Evolutionary conservation across 345 rosid species (phyloP), one percentile per base, ranked within the genome.

Genomic region (Aquilaria malaccensis): DNA sequence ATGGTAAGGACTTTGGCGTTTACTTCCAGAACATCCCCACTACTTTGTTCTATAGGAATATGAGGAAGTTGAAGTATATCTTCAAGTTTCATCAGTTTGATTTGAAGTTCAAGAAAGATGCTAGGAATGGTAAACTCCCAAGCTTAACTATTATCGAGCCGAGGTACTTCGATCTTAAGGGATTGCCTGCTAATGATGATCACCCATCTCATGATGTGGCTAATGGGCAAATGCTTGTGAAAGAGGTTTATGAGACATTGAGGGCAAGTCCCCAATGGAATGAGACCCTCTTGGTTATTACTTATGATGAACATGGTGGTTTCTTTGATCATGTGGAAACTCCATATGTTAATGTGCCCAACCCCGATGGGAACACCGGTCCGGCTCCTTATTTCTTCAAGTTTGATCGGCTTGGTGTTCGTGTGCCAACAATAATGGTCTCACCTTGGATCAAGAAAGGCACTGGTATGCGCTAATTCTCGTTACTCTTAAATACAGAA

Each of bases 391-490:
- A 58, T 64, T 87, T 89, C 77, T 89, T 93, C 81, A 89, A 87
- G 78, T 93, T 93, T 33, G 96, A 93, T 59, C 81, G 97, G 72
- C 83, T 93, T 41, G 98, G 97, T 11, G 98, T 89, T 61, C 91
- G 97, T 9, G 93, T 87, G 49, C 96, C 97, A 0, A 87, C 97
- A 11, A 84, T 91, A 31, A 87, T 91, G 97, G 81, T 87, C 59
- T 90, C 98, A 33, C 97, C 97, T 62, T 89, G 98, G 98, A 87
- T 93, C 74, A 79, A 85, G 74, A 93, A 89, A 84, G 91, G 98
- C 49, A 85, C 94, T 33, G 96, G 97, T 92, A 76, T 68, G 76
- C 41, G 65, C 13, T 12, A 50, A 11, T 32, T 66, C 41, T 41
- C 9, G 3, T 30, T 43, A 14, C 7, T 67, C 56, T 5, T 31